Evolutionary conservation across 2,329 filamentous ascomycete species (phyloP), one percentile per base, ranked within the genome.

Genomic region (Epichloe hybrida): DNA sequence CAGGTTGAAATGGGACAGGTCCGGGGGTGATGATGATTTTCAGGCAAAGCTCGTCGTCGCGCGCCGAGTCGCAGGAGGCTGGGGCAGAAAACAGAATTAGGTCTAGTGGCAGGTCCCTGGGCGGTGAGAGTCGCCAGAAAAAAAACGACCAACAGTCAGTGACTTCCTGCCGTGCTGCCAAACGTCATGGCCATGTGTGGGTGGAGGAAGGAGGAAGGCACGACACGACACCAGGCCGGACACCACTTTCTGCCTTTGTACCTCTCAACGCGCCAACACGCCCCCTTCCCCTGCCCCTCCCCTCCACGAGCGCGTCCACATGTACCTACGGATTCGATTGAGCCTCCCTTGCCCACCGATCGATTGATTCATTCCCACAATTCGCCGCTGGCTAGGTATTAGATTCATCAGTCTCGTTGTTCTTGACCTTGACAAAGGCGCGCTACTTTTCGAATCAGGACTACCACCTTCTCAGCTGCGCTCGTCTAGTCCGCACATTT

Each of bases 191-290:
- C 27, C 27, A 4, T 31, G 27, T 9, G 27, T 17, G 17, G 17
- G 17, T 17, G 17, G 17, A 17, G 1, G 17, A 2, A 17, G 27
- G 8, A 17, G 17, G 27, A 31, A 31, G 27, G 27, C 27, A 31
- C 27, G 27, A 31, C 27, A 31, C 27, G 27, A 31, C 21, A 17
- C 17, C 17, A 17, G 17, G 17, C 17, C 17, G 17, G 17, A 17
- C 17, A 17, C 17, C 17, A 17, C 17, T 17, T 45, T 45, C 11
- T 44, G 20, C 39, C 13, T 9, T 17, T 15, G 53, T 56, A 58
- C 17, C 61, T 59, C 61, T 63, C 59, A 62, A 63, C 61, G 61
- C 61, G 61, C 45, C 56, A 52, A 46, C 51, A 52, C 51, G 49
- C 53, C 50, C 17, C 17, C 17, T 17, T 53, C 52, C 55, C 23